phyloP scores from a whole-genome alignment of 495 filamentous ascomycete species.

The Penicillium arizonense region DNA sequence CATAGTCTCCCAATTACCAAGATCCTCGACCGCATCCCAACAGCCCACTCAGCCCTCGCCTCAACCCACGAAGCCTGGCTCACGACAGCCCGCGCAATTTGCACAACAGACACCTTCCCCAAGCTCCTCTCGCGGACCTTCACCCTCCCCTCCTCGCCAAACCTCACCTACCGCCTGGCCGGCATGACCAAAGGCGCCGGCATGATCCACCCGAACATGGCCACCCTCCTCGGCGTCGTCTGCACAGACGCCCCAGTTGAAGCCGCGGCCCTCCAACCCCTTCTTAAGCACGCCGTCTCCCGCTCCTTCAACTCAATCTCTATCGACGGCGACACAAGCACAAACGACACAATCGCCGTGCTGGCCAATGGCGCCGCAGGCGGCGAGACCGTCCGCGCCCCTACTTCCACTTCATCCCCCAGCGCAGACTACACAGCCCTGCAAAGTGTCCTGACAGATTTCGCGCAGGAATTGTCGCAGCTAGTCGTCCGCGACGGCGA shows the following conservation, averaged over 20 bases:
- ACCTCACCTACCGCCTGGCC: constrained; percentile 72
- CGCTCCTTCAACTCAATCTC: constrained; percentile 96
- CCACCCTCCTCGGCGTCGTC: constrained; percentile 88
- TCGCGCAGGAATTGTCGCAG: constrained; percentile 82
- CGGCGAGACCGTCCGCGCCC: constrained; percentile 43
- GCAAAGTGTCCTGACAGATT: constrained; percentile 65
- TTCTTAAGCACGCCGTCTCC: constrained; percentile 74
- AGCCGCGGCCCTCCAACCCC: constrained; percentile 59
- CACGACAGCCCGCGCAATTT: constrained; percentile 84
- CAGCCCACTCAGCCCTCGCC: constrained; percentile 65
- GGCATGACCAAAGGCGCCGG: constrained; percentile 98
- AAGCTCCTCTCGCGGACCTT: constrained; percentile 89
- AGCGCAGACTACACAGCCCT: constrained; percentile 66
- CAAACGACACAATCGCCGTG: constrained; percentile 93
- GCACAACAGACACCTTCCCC: constrained; percentile 98
- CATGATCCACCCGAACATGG: constrained; percentile 99
- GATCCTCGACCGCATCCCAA: constrained; percentile 79
- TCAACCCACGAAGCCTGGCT: constrained; percentile 84
- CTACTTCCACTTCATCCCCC: constrained; percentile 51
- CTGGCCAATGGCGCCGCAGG: constrained; percentile 94
- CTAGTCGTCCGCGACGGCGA: constrained; percentile 95
- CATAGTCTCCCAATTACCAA: constrained; percentile 81
- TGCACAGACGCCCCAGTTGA: constrained; percentile 89
- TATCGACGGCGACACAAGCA: constrained; percentile 94
- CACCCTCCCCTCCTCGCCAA: constrained; percentile 76